phyloP scores from a whole-genome alignment of 2,329 filamentous ascomycete genomes.

The Periconia sp. region DNA sequence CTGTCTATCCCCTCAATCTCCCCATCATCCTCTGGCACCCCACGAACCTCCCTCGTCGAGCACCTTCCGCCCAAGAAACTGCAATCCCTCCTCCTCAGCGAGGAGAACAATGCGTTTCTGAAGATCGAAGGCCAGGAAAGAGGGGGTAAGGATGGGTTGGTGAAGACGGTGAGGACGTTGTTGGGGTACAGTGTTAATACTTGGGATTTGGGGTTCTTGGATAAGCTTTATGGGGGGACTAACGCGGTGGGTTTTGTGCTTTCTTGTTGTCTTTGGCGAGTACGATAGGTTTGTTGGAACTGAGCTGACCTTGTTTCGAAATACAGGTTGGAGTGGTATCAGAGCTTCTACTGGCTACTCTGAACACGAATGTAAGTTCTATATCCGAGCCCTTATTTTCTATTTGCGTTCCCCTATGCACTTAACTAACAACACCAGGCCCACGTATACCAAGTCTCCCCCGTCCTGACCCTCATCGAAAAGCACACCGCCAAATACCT shows the following conservation, averaged over 20 bases:
- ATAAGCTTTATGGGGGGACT: slow-evolving; percentile 91
- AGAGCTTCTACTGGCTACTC: slow-evolving; percentile 77
- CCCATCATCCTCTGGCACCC: slow-evolving; percentile 42
- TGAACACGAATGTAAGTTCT: slow-evolving; percentile 80
- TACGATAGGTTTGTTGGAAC: neutral
- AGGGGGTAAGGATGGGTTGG: slow-evolving; percentile 46
- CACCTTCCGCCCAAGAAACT: slow-evolving; percentile 49
- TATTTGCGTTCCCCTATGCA: neutral
- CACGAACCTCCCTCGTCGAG: slow-evolving; percentile 49
- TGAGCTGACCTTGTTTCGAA: no score
- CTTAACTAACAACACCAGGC: slow-evolving; percentile 50
- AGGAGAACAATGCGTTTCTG: slow-evolving; percentile 19
- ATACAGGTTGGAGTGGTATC: slow-evolving; percentile 74
- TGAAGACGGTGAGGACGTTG: slow-evolving; percentile 63
- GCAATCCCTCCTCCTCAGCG: slow-evolving; percentile 35
- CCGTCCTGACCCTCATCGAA: slow-evolving; percentile 83
- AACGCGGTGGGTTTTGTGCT: slow-evolving; percentile 63
- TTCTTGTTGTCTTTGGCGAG: neutral
- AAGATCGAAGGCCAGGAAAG: slow-evolving; percentile 35
- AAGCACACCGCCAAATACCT: slow-evolving; percentile 76
- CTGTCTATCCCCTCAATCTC: slow-evolving; percentile 58
- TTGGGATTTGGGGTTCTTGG: slow-evolving; percentile 96
- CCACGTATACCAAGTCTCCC: slow-evolving; percentile 93
- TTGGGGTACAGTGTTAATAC: slow-evolving; percentile 91
- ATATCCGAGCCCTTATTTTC: neutral